Evolutionary conservation across 2,329 filamentous ascomycete genomes (phyloP), one percentile per base, ranked within the genome.

Genomic region (Corinectria fuckeliana): DNA sequence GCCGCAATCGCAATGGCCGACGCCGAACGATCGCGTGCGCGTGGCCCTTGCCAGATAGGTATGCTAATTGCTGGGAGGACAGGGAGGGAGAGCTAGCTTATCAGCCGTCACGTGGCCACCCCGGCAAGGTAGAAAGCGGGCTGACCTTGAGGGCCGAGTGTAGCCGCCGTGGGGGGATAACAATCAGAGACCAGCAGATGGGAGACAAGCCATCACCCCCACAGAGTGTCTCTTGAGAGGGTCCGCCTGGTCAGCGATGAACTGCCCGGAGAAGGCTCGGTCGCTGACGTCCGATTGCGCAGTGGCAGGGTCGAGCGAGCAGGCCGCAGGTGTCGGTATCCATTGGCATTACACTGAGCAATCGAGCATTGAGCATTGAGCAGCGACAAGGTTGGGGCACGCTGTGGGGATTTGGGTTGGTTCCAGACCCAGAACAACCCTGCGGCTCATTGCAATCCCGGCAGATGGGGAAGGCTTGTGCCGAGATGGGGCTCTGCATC

Each of bases 61-160:
- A 56, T 64, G 60, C 54, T 58, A 53, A 41, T 38, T 36, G 25
- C 11, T n/a, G 49, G 36, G 32, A n/a, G 32, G 32, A n/a, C 32
- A 36, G 28, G 54, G 34, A 28, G 41, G 21, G 36, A 16, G 41
- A 61, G 49, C 18, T 45, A 67, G 65, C 67, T 70, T 70, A 70
- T 70, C 68, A 61, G 47, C 55, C 68, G 61, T 70, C 68, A 70
- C 68, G 68, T 70, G 61, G 68, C 58, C 49, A 44, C 54, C 51
- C 38, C 49, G 38, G 44, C 42, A 50, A 39, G 32, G n/a, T 38
- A 53, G 54, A 34, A 47, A 44, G 39, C 44, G 47, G 47, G 50
- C 28, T 39, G 34, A 8, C n/a, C 16, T 20, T 56, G 44, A 63
- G 60, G 58, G 67, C 68, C 68, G 68, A 68, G 64, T 62, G 64